These are phyloP conservation scores for Eucalyptus erythrocorys DNA, from an alignment of 345 rosid genomes.

Conservation along the genomic window DNA sequence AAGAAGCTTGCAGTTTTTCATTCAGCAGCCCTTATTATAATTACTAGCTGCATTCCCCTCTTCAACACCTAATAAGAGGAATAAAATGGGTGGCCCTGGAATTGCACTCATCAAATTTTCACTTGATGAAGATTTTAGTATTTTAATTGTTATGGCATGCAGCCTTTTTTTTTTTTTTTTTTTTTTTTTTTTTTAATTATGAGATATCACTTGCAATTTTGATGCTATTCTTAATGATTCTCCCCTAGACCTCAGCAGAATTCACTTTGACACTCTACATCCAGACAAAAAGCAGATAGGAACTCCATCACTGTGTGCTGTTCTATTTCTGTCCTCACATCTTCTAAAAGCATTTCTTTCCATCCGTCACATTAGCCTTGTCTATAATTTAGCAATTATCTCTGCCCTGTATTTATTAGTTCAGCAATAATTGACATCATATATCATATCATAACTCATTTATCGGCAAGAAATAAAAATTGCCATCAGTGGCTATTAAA, in stretches of 20 bases:
- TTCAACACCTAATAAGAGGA: background rate
- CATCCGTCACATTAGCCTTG: background rate
- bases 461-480: background rate
- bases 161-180: background rate
- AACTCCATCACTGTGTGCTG: background rate
- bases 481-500: background rate
- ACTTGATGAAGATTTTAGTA: background rate
- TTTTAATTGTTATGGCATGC: background rate
- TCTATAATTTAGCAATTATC: background rate
- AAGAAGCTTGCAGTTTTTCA: background rate
- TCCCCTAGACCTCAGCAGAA: background rate
- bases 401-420: background rate
- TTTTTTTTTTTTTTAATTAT: no score
- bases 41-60: background rate
- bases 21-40: background rate
- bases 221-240: background rate
- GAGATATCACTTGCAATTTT: background rate
- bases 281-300: background rate
- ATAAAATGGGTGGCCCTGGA: background rate
- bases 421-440: background rate
- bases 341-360: background rate
- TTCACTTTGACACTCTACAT: background rate
- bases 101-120: background rate
- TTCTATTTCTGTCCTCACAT: background rate
- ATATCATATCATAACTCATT: background rate